A percentile compares a stretch with the other conserved stretches of the same genome.
phyloP scores from a whole-genome alignment of 768 basidiomycete species.

The Podaxis pistillaris region DNA sequence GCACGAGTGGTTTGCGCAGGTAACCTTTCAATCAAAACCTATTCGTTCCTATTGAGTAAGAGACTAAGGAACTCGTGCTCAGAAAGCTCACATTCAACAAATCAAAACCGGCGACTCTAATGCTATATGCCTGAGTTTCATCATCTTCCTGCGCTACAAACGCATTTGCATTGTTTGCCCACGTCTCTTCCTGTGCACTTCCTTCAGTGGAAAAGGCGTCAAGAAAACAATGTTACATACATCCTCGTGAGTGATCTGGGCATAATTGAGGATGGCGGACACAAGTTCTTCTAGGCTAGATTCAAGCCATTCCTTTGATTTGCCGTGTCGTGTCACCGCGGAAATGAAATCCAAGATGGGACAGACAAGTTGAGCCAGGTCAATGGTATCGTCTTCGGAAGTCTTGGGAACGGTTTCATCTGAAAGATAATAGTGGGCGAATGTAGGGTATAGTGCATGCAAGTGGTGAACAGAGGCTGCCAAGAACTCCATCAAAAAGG shows the following conservation, averaged over 20 bases:
- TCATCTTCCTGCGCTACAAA: constrained; percentile 97
- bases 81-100: constrained; percentile 58
- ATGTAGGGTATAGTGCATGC: constrained; percentile 54
- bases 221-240: constrained; percentile 40
- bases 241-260: constrained; percentile 89
- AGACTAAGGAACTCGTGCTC: neutral
- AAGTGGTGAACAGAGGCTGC: constrained; percentile 59
- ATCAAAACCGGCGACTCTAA: constrained; percentile 84
- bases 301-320: constrained; percentile 62
- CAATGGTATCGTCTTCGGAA: constrained; percentile 74
- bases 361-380: constrained; percentile 74
- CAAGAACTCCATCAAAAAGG: constrained; percentile 63
- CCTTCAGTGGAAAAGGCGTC: constrained; percentile 6
- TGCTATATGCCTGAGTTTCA: constrained; percentile 77
- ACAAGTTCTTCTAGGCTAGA: constrained; percentile 52
- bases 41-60: neutral
- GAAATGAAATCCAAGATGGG: constrained; percentile 81
- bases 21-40: constrained; percentile 59
- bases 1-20: constrained; percentile 48
- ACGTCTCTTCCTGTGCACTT: constrained; percentile 74
- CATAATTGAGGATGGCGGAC: constrained; percentile 59
- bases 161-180: constrained; percentile 85
- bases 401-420: constrained; percentile 56
- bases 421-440: constrained; percentile 60
- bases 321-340: constrained; percentile 61